phyloP scores from a whole-genome alignment of 176 grass and related monocot species.

The Oryza glaberrima region DNA sequence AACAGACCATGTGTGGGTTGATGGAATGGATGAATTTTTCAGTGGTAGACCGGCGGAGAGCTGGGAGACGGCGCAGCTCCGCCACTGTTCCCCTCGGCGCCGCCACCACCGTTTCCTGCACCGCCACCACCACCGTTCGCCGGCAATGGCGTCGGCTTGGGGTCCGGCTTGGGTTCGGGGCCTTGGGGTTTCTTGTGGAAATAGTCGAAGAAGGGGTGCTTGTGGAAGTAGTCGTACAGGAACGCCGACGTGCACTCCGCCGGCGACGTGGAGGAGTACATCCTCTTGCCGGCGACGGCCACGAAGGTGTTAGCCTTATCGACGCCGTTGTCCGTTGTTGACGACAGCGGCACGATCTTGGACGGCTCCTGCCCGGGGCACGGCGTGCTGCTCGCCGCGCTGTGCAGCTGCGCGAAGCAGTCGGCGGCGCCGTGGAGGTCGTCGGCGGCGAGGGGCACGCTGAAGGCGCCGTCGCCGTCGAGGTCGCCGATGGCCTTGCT shows the following conservation, averaged over 20 bases:
- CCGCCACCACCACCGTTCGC: no score
- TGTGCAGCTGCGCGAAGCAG: slow-evolving; percentile 47
- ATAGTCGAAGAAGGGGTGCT: slow-evolving; percentile 11
- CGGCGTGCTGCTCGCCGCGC: not conserved
- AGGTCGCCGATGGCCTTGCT: slow-evolving; percentile 18
- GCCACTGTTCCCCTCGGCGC: no score
- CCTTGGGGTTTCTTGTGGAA: slow-evolving; percentile 34
- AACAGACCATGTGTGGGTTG: no score
- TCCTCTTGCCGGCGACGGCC: slow-evolving; percentile 27
- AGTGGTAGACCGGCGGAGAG: no score
- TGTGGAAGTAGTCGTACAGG: slow-evolving; percentile 10
- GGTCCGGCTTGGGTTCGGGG: not conserved
- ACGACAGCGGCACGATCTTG: not conserved
- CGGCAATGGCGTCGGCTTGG: not conserved
- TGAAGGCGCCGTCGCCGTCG: not conserved
- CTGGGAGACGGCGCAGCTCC: no score
- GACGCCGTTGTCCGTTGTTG: not conserved
- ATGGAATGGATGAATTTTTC: no score
- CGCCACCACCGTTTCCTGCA: no score
- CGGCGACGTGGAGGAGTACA: not conserved
- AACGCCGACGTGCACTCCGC: not conserved
- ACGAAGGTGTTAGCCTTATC: slow-evolving; percentile 7
- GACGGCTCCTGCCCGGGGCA: slow-evolving; percentile 40
- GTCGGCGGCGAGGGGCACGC: not conserved
- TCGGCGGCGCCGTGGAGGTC: slow-evolving; percentile 15